phyloP scores from a whole-genome alignment of 257 asterid genomes.

The Fraxinus anomala region DNA sequence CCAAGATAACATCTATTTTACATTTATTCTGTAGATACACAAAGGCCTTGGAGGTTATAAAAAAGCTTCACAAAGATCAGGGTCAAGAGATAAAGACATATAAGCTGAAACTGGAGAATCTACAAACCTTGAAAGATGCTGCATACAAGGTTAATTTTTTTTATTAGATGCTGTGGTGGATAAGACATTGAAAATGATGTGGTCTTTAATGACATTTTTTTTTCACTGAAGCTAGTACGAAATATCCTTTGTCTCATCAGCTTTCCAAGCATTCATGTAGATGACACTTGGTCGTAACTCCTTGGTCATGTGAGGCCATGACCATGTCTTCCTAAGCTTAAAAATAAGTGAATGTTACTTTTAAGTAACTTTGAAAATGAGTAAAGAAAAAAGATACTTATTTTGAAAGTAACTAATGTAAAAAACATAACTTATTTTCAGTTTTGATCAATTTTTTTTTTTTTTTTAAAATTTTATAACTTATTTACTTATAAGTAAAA shows the following conservation, averaged over 20 bases:
- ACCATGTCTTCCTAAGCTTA: neutral
- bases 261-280: neutral
- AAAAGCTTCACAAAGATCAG: conserved; percentile 97
- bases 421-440: neutral
- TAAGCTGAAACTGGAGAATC: conserved; percentile 89
- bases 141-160: conserved; percentile 71
- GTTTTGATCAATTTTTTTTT: neutral
- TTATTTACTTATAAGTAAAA: neutral
- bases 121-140: conserved; percentile 87
- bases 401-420: neutral
- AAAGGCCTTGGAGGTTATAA: conserved; percentile 94
- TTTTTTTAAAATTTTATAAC: neutral
- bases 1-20: conserved; percentile 2
- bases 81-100: conserved; percentile 86
- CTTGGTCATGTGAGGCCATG: neutral
- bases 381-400: neutral
- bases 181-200: conserved; percentile 16
- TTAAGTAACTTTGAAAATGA: neutral
- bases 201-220: neutral
- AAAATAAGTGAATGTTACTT: neutral
- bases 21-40: conserved; percentile 66
- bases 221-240: neutral
- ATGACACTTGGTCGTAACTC: neutral
- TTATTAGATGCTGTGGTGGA: conserved; percentile 19
- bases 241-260: neutral